phyloP scores from a whole-genome alignment of 1,139 yeast species.

The Suhomyces wounanorum region DNA sequence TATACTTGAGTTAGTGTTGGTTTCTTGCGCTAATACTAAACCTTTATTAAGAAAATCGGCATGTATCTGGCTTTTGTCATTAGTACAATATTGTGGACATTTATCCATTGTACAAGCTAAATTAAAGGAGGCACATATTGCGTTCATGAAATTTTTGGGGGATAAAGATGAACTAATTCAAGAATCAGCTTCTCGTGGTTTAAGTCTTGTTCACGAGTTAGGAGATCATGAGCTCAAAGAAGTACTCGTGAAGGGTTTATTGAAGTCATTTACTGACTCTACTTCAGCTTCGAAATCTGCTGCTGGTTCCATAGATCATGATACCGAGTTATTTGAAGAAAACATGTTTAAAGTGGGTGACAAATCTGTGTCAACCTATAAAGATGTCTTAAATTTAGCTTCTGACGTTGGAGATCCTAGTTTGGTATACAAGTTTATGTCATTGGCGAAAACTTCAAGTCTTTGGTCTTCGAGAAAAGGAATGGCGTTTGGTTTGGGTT shows the following conservation, averaged over 20 bases:
- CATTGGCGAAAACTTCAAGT: constrained; percentile 83
- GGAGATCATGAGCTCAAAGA: constrained; percentile 74
- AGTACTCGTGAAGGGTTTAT: constrained; percentile 69
- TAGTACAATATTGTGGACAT: constrained; percentile 72
- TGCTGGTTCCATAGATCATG: constrained; percentile 73
- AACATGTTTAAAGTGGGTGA: constrained; percentile 79
- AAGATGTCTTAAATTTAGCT: constrained; percentile 80
- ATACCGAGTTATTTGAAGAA: constrained; percentile 83
- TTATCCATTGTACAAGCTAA: constrained; percentile 41
- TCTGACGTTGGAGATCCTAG: constrained; percentile 96
- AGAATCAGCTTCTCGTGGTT: constrained; percentile 89
- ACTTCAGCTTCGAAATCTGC: constrained; percentile 50
- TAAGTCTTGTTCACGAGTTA: constrained; percentile 76
- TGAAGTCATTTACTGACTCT: constrained; percentile 77
- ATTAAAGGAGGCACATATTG: constrained; percentile 61
- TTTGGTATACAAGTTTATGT: constrained; percentile 91
- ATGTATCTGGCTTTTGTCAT: constrained; percentile 82
- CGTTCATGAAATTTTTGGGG: constrained; percentile 74
- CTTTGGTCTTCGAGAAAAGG: constrained; percentile 94
- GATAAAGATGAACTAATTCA: constrained; percentile 84
- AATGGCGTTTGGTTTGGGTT: constrained; percentile 89
- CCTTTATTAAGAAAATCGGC: constrained; percentile 76
- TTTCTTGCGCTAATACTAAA: constrained; percentile 61
- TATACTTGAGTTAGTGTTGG: constrained; percentile 51
- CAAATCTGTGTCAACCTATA: constrained; percentile 86